Conservation (phyloP, 192 early-diverging fungal species). For the Lunasporangiospora selenospora region DNA sequence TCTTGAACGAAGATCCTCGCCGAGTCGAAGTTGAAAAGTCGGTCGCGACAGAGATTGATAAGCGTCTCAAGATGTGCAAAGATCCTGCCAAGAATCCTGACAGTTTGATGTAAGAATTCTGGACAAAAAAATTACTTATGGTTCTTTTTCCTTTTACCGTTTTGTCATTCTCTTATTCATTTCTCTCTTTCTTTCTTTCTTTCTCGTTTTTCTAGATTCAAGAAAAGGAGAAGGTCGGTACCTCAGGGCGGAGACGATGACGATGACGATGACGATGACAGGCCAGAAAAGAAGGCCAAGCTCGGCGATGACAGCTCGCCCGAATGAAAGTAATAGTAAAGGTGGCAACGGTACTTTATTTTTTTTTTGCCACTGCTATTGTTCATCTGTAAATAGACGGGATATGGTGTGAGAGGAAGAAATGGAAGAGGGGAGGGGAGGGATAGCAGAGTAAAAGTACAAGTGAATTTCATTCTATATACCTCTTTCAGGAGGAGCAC, state of each 20-base stretch:
- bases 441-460: no score
- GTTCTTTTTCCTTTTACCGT: background rate
- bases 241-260: slow-evolving; percentile 29
- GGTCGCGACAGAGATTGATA: slow-evolving; percentile 65
- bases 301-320: slow-evolving; percentile 9
- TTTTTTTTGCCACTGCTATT: no score
- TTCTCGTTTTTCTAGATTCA: background rate
- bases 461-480: no score
- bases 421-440: no score
- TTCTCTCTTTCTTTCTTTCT: background rate
- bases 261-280: slow-evolving; percentile 28
- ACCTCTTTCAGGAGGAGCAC: no score
- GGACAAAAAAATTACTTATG: slow-evolving; percentile 4
- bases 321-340: no score
- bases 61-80: slow-evolving; percentile 65
- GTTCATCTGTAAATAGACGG: no score
- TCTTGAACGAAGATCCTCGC: slow-evolving; percentile 45
- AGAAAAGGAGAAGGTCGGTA: slow-evolving; percentile 6
- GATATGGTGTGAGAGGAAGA: no score
- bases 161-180: background rate
- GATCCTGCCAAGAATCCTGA: slow-evolving; percentile 81
- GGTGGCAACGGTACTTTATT: no score
- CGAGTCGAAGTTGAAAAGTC: slow-evolving; percentile 50
- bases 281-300: slow-evolving; percentile 18
- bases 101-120: slow-evolving; percentile 62